Percentiles rank a stretch among this genome's conserved stretches.
Evolutionary conservation across 495 filamentous ascomycete genomes (phyloP).

Genomic region (Jackrogersella minutella): DNA sequence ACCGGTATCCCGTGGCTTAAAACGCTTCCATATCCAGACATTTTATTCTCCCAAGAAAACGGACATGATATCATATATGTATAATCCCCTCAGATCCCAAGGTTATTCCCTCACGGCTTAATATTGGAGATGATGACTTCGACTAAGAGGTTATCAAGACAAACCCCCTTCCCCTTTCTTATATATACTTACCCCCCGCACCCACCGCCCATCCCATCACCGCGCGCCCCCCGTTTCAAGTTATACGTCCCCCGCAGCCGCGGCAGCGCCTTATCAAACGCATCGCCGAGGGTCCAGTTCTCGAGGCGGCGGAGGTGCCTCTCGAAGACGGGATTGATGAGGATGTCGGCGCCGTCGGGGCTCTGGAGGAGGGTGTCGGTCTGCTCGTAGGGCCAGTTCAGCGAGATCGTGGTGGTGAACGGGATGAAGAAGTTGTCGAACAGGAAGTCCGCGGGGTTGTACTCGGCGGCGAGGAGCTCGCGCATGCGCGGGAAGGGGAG

Average conservation of each 20-base stretch:
- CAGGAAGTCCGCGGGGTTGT: constrained; percentile 54
- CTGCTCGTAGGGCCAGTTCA: constrained; percentile 83
- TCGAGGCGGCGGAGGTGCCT: constrained; percentile 69
- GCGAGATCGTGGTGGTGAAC: constrained; percentile 71
- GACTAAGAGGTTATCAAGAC: too few species aligned
- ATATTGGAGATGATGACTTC: too few species aligned
- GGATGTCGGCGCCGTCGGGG: constrained; percentile 64
- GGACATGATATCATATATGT: too few species aligned
- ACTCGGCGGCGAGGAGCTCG: constrained; percentile 61
- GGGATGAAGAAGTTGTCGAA: constrained; percentile 85
- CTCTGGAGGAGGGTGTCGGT: constrained; percentile 65
- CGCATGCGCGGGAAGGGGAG: constrained; percentile 79
- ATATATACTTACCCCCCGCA: constrained; percentile 20
- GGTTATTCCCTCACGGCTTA: too few species aligned
- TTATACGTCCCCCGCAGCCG: constrained; percentile 63
- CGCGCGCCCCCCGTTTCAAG: constrained; percentile 26
- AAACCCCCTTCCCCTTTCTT: background rate
- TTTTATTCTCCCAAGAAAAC: too few species aligned
- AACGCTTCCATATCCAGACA: too few species aligned
- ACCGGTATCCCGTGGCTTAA: too few species aligned
- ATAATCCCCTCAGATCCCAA: too few species aligned
- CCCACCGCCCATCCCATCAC: constrained; percentile 12
- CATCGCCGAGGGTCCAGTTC: constrained; percentile 80
- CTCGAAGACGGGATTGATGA: constrained; percentile 84
- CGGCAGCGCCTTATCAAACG: constrained; percentile 71